Conservation (phyloP, 352 stramenopile genomes). For the Globisporangium cylindrosporum region DNA sequence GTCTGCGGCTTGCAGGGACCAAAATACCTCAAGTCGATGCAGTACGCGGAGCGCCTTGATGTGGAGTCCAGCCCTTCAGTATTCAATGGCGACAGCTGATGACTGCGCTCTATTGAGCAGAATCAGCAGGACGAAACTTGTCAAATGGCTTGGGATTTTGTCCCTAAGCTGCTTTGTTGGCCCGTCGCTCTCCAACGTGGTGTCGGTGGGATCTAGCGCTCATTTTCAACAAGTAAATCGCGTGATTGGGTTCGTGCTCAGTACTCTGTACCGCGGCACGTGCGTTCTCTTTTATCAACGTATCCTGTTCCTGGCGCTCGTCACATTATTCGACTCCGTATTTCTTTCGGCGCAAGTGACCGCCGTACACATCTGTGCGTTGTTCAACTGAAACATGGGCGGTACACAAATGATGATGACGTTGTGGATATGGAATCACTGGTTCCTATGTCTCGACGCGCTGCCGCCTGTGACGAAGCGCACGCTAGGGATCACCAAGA, state of each 20-base stretch:
- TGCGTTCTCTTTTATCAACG: constrained; percentile 11
- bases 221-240: background rate
- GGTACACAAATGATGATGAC: constrained; percentile 1
- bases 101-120: background rate
- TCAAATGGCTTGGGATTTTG: background rate
- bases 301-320: background rate
- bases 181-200: background rate
- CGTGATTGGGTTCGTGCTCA: background rate
- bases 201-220: too few relatives aligned
- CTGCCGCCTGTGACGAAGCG: constrained; percentile 21
- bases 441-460: constrained; percentile 25
- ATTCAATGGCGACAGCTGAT: background rate
- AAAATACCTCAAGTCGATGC: constrained; percentile 1
- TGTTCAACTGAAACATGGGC: constrained; percentile 20
- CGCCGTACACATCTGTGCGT: constrained; percentile 1
- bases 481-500: constrained; percentile 13
- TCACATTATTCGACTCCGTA: constrained; percentile 18
- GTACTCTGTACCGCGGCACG: background rate
- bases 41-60: background rate
- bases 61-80: background rate
- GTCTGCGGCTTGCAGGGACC: too few relatives aligned
- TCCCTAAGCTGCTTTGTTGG: background rate
- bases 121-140: background rate
- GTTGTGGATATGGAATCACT: constrained; percentile 27
- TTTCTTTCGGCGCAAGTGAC: constrained; percentile 18